phyloP scores from a whole-genome alignment of 2,329 filamentous ascomycete species.

The Botrytis cinerea region DNA sequence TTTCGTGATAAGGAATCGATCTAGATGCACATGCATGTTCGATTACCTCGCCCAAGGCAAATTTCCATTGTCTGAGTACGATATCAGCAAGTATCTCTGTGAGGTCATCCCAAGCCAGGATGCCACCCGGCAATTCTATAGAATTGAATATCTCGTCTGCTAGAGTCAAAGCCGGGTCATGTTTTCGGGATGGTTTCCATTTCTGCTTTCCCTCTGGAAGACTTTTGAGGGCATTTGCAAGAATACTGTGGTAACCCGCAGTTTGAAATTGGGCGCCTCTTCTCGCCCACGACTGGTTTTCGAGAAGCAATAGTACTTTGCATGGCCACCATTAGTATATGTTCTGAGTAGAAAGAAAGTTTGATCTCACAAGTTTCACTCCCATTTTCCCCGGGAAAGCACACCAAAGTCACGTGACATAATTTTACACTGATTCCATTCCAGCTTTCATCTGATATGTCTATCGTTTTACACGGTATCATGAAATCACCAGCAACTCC shows the following conservation, averaged over 20 bases:
- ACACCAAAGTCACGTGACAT: constrained; percentile 15
- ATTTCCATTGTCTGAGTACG: constrained; percentile 9
- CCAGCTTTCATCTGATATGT: not conserved
- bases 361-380: not conserved
- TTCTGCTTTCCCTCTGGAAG: not conserved
- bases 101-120: not conserved
- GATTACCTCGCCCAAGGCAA: not conserved
- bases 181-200: constrained; percentile 7
- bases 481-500: not conserved
- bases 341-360: not conserved
- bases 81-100: not conserved
- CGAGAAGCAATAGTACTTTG: constrained; percentile 13
- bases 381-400: not conserved
- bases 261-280: not conserved
- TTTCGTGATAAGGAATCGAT: not conserved
- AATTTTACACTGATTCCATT: not conserved
- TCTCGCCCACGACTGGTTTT: not conserved
- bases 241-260: not conserved
- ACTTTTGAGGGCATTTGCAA: constrained; percentile 5
- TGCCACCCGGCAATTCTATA: not conserved
- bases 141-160: not conserved
- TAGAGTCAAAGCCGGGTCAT: not conserved
- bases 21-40: not conserved
- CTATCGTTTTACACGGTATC: not conserved
- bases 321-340: not conserved